Evolutionary conservation across 2,329 filamentous ascomycete genomes (phyloP).

Genomic region (Cordyceps cicadae): DNA sequence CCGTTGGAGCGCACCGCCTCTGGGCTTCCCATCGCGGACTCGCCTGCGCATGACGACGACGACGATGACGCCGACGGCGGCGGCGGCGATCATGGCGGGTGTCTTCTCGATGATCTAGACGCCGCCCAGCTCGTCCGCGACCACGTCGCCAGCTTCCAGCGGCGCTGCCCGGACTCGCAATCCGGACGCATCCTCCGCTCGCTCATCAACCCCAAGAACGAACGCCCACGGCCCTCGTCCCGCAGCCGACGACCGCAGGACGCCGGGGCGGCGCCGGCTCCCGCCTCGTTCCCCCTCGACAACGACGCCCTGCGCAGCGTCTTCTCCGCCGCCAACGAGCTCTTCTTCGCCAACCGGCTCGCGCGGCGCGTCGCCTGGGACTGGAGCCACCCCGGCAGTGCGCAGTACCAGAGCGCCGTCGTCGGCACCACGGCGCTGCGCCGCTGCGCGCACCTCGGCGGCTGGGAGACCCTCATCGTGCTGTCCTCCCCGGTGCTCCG

Average conservation of each 20-base stretch:
- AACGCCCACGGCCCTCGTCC: not conserved
- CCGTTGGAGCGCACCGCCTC: conserved; percentile 42
- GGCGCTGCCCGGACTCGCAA: conserved; percentile 40
- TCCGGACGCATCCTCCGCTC: conserved; percentile 50
- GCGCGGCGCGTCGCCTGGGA: conserved; percentile 53
- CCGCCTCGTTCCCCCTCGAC: conserved; percentile 41
- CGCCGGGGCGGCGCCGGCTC: not conserved
- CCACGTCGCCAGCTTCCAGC: conserved; percentile 37
- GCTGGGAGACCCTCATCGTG: conserved; percentile 55
- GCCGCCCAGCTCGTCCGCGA: conserved; percentile 42
- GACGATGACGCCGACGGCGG: too few species aligned
- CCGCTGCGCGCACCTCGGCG: conserved; percentile 38
- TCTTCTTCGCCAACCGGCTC: conserved; percentile 53
- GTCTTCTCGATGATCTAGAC: conserved; percentile 34
- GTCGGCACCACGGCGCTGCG: conserved; percentile 57
- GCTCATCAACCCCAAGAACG: conserved; percentile 40
- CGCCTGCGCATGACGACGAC: conserved; percentile 20
- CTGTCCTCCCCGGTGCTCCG: conserved; percentile 52
- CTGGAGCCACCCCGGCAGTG: conserved; percentile 45
- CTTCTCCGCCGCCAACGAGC: conserved; percentile 51
- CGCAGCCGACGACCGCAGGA: not conserved
- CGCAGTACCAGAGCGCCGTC: conserved; percentile 45
- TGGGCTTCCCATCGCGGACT: conserved; percentile 39
- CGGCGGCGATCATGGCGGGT: conserved; percentile 14
- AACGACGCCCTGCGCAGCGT: conserved; percentile 49